Conservation (phyloP, 257 asterid species). For the Penstemon davidsonii region DNA sequence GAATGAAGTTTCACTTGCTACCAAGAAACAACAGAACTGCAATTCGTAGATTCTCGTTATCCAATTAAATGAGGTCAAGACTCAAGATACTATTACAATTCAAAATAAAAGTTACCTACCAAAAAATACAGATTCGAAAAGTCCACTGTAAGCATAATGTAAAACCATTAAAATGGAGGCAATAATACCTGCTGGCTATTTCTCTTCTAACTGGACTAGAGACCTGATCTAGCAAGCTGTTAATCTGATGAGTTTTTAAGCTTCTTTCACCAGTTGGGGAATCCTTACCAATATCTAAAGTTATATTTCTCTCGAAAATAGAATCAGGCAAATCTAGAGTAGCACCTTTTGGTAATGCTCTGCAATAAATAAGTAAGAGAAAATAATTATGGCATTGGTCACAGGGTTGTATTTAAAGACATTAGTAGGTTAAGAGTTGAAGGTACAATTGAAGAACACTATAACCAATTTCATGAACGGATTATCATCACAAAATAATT, state of each 20-base stretch:
- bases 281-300: slow-evolving; percentile 25
- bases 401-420: not conserved
- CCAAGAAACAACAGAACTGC: not conserved
- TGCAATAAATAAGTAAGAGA: slow-evolving; percentile 18
- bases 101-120: not conserved
- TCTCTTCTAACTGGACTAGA: slow-evolving; percentile 41
- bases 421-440: slow-evolving; percentile 15
- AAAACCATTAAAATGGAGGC: not conserved
- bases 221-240: slow-evolving; percentile 31
- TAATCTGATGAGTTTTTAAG: slow-evolving; percentile 29
- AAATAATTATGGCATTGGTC: slow-evolving; percentile 6
- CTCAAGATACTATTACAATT: slow-evolving; percentile 6
- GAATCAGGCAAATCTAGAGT: slow-evolving; percentile 35
- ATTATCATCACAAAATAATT: slow-evolving; percentile 2
- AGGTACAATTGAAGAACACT: not conserved
- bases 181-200: slow-evolving; percentile 40
- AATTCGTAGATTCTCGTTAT: slow-evolving; percentile 3
- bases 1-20: too few species aligned
- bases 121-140: not conserved
- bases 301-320: slow-evolving; percentile 28
- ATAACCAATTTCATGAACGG: not conserved
- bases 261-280: slow-evolving; percentile 33
- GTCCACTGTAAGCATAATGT: not conserved
- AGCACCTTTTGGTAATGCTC: slow-evolving; percentile 30
- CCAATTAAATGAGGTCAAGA: not conserved